A percentile compares a stretch with the other conserved stretches of the same genome.
phyloP scores from a whole-genome alignment of 495 filamentous ascomycete genomes.

The Neurospora sp. region DNA sequence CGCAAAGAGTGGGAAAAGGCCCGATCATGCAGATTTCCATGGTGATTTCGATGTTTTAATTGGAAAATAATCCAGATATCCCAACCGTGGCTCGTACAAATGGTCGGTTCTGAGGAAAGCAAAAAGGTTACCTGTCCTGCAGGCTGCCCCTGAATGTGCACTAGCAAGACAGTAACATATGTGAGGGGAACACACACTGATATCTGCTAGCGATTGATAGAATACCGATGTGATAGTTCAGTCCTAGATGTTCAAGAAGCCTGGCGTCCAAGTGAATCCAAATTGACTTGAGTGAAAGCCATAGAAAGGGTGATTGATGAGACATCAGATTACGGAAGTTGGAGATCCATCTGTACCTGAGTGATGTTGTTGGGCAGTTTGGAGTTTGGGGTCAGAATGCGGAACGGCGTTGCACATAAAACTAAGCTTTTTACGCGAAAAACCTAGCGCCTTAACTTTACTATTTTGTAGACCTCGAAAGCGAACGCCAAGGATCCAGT shows the following conservation, averaged over 20 bases:
- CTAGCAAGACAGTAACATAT: not conserved
- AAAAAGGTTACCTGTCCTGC: not conserved
- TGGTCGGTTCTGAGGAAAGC: not conserved
- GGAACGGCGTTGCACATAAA: not conserved
- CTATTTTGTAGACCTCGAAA: not conserved
- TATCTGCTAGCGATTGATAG: not conserved
- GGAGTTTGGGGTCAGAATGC: not conserved
- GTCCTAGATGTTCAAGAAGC: not conserved
- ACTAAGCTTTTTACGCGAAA: not conserved
- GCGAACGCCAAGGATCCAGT: not conserved
- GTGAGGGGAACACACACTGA: too few species aligned
- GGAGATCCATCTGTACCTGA: not conserved
- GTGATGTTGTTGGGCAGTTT: not conserved
- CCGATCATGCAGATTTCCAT: not conserved
- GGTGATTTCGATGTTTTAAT: not conserved
- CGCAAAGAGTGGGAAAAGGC: not conserved
- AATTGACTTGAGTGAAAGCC: not conserved
- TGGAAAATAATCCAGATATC: not conserved
- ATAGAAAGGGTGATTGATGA: not conserved
- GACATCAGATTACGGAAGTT: not conserved
- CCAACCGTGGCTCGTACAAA: not conserved
- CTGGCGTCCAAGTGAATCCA: not conserved
- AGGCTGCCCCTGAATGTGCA: not conserved
- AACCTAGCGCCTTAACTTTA: rapidly evolving
- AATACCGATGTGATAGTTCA: not conserved